Evolutionary conservation across 768 basidiomycete species (phyloP).

Genomic region (Amanita brunnescens): DNA sequence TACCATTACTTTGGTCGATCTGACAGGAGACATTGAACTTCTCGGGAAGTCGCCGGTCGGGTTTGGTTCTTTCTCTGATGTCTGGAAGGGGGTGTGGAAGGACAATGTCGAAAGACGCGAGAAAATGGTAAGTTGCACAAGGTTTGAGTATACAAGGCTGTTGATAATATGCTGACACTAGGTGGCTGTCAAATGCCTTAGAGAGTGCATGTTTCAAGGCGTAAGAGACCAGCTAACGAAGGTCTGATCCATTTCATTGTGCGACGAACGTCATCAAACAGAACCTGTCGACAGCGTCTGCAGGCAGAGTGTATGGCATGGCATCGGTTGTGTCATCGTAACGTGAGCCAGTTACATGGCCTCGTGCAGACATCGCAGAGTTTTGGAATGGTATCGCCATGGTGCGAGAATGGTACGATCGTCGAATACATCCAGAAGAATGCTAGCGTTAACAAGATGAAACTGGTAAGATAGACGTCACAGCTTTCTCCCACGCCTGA

Average conservation of each 20-base stretch:
- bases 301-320: constrained; percentile 50
- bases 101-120: constrained; percentile 31
- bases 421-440: constrained; percentile 34
- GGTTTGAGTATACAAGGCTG: background rate
- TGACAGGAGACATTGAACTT: constrained; percentile 45
- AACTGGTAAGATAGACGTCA: background rate
- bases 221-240: constrained; percentile 42
- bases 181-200: constrained; percentile 53
- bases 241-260: constrained; percentile 17
- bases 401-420: constrained; percentile 55
- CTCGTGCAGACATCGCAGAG: constrained; percentile 41
- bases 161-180: background rate
- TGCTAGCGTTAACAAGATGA: background rate
- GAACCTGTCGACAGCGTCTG: constrained; percentile 31
- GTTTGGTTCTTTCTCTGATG: constrained; percentile 51
- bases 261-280: background rate
- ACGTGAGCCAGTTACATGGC: constrained; percentile 48
- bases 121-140: constrained; percentile 20
- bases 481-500: background rate
- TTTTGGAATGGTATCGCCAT: constrained; percentile 58
- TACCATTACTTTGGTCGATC: constrained; percentile 38
- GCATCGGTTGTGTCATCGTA: constrained; percentile 47
- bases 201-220: constrained; percentile 40
- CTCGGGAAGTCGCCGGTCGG: constrained; percentile 39
- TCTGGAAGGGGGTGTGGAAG: constrained; percentile 52